phyloP scores from a whole-genome alignment of 129 eudicot genomes.

The Rutidosis leptorrhynchoides region DNA sequence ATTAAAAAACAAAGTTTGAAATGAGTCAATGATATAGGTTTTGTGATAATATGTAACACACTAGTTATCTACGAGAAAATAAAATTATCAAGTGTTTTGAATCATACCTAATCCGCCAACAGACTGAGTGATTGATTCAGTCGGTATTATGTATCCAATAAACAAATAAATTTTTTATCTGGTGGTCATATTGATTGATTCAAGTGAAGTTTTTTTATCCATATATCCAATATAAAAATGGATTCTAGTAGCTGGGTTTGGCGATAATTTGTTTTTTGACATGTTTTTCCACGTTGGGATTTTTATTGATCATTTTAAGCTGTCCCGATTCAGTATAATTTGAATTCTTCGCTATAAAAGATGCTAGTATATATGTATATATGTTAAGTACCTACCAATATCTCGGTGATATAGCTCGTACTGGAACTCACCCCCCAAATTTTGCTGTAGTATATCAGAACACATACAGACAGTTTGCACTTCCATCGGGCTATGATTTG shows the following conservation, averaged over 20 bases:
- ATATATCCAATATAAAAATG: constrained; percentile 3
- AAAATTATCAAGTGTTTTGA: too few species aligned
- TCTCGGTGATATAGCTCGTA: constrained; percentile 92
- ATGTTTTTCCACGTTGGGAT: not conserved
- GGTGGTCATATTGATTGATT: not conserved
- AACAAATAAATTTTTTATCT: too few species aligned
- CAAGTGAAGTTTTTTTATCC: not conserved
- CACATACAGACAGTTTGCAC: constrained; percentile 48
- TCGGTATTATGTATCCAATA: too few species aligned
- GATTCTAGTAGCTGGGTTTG: constrained; percentile 5
- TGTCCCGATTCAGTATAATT: constrained; percentile 10
- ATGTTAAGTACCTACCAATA: constrained; percentile 18
- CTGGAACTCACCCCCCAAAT: constrained; percentile 83
- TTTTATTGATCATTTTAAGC: not conserved
- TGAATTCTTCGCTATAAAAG: constrained; percentile 1
- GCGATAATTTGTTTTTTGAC: not conserved
- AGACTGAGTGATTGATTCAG: too few species aligned
- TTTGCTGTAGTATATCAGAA: constrained; percentile 78
- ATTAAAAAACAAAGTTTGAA: too few species aligned
- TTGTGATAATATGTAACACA: too few species aligned
- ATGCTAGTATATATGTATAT: constrained; percentile 7
- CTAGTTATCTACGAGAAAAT: too few species aligned
- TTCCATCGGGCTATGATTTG: constrained; percentile 88
- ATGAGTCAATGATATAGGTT: too few species aligned
- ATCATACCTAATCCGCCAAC: too few species aligned